Base-by-base conservation (phyloP, 2,329 filamentous ascomycete genomes). In the Fusarium duplospermum region DNA sequence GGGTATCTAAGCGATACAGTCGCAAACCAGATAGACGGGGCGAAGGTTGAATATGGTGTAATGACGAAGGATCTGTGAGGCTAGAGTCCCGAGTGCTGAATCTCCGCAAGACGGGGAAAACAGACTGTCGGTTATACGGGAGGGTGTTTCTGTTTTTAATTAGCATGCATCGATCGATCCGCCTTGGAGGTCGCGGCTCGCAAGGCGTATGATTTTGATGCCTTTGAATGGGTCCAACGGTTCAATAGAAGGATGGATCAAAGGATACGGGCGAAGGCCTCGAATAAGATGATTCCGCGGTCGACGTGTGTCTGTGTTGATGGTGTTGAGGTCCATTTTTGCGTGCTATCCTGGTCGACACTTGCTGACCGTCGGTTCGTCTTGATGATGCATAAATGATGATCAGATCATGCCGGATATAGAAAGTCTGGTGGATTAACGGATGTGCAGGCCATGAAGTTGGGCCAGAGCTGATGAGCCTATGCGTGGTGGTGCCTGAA, bases 1-100 rank as follows among this genome's bases (percentile, higher is more conserved):
- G 82, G 96, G 95, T 87, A 98, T 98, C 88, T 98, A 94, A 87
- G 80, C 69, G 67, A 67, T 24, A n/a, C 54, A 63, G 35, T 52
- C 66, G 45, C 42, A 62, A 67, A 47, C 50, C 38, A 60, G 64
- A 61, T 68, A 71, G 67, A 76, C 36, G 62, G 62, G 66, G 70
- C 31, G 61, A 66, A 54, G 62, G 68, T 71, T 69, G 69, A 70
- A 67, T 74, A 67, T 66, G 73, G 77, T 80, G 77, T 81, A 81
- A 75, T 78, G 78, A 57, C 69, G 57, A n/a, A n/a, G n/a, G n/a
- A 69, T 73, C 78, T 66, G 67, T 69, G 72, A 76, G 70, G 69
- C 54, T 67, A 64, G 75, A 74, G 68, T 73, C 71, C 38, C 62
- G 67, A 68, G 63, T 40, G 64, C 56, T 66, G 40, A 52, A 65